phyloP scores from a whole-genome alignment of 2,329 filamentous ascomycete species.

The Canariomyces notabilis region DNA sequence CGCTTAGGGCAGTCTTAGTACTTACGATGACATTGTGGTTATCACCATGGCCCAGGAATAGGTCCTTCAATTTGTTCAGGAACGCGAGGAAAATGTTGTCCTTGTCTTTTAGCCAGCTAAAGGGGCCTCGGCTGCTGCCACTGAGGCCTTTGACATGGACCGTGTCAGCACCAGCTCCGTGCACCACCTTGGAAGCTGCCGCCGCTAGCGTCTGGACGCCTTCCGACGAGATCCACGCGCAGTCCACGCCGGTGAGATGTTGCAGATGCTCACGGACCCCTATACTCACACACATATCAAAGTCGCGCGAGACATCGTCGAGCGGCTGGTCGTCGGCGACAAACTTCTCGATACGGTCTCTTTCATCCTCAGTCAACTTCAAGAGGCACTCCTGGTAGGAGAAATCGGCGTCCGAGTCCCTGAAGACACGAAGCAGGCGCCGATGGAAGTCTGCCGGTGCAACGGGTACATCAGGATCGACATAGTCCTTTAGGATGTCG shows the following conservation, averaged over 20 bases:
- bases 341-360: slow-evolving; percentile 4
- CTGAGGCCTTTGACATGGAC: slow-evolving; percentile 1
- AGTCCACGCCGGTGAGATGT: background rate
- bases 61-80: slow-evolving; percentile 3
- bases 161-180: background rate
- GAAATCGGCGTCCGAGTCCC: slow-evolving; percentile 6
- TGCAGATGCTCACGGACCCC: slow-evolving; percentile 4
- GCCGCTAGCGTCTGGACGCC: background rate
- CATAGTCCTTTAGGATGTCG: background rate
- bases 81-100: slow-evolving; percentile 3
- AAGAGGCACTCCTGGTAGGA: slow-evolving; percentile 2
- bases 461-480: slow-evolving; percentile 1
- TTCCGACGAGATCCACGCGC: background rate
- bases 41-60: background rate
- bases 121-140: background rate
- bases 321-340: slow-evolving; percentile 4
- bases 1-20: background rate
- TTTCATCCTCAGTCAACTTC: background rate
- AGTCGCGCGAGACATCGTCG: slow-evolving; percentile 1
- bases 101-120: slow-evolving; percentile 2
- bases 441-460: background rate
- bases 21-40: slow-evolving; percentile 5
- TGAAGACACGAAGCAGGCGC: slow-evolving; percentile 4
- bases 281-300: slow-evolving; percentile 6
- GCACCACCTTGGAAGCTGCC: background rate